phyloP scores from a whole-genome alignment of 2,329 filamentous ascomycete species.

The Epichloe elymi region DNA sequence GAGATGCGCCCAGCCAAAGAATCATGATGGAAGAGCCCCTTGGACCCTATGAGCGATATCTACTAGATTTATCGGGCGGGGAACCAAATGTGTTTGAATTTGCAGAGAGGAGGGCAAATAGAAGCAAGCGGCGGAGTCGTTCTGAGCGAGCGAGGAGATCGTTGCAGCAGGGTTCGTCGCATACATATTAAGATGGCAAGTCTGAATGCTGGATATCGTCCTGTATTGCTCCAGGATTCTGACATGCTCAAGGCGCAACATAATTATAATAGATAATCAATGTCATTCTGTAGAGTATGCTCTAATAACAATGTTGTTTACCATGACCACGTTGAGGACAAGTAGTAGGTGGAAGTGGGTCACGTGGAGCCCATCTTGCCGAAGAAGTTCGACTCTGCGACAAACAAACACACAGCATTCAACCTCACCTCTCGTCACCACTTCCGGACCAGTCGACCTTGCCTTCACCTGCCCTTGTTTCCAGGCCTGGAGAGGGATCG shows the following conservation, averaged over 20 bases:
- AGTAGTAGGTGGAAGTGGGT: background rate
- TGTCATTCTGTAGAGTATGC: no score
- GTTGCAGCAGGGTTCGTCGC: background rate
- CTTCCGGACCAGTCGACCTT: no score
- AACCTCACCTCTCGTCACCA: background rate
- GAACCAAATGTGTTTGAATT: conserved; percentile 29
- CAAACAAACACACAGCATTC: background rate
- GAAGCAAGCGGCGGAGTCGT: conserved; percentile 7
- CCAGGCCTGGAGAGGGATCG: no score
- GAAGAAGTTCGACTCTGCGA: background rate
- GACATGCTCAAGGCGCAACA: no score
- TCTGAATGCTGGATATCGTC: background rate
- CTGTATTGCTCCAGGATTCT: no score
- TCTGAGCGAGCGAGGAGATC: background rate
- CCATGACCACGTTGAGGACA: background rate
- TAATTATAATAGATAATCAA: no score
- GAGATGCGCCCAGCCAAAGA: conserved; percentile 24
- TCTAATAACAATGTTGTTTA: no score
- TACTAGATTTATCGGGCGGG: conserved; percentile 32
- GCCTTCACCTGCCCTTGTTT: no score
- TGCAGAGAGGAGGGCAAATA: conserved; percentile 18
- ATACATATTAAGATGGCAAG: background rate
- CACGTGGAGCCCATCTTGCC: background rate
- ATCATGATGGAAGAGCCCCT: conserved; percentile 40
- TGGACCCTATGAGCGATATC: conserved; percentile 37